These are phyloP conservation scores for Dioscorea zingiberensis DNA, from an alignment of 106 monocot species.

Conservation along the genomic window DNA sequence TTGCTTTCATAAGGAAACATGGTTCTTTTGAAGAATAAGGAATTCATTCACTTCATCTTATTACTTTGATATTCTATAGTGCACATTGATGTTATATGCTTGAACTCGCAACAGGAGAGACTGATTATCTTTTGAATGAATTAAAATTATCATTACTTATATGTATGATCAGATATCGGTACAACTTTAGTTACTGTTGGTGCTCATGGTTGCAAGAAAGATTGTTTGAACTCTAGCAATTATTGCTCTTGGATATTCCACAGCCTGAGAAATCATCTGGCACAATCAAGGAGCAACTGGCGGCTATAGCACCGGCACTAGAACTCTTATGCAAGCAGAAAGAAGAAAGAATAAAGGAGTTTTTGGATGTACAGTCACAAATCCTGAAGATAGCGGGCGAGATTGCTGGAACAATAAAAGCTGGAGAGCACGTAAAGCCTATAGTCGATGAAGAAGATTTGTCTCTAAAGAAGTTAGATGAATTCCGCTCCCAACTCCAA, in stretches of 20 bases:
- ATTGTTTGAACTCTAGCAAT: background rate
- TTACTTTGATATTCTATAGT: too few species aligned
- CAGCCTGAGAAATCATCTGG: slow-evolving; percentile 85
- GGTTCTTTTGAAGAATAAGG: too few species aligned
- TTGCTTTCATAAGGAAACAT: too few species aligned
- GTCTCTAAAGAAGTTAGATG: slow-evolving; percentile 70
- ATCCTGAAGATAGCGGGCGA: slow-evolving; percentile 66
- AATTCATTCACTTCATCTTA: too few species aligned
- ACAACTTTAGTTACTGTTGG: too few species aligned
- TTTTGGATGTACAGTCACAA: slow-evolving; percentile 64
- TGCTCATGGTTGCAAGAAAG: too few species aligned
- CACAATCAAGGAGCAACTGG: slow-evolving; percentile 94
- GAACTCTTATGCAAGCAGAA: slow-evolving; percentile 65
- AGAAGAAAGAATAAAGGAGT: slow-evolving; percentile 75
- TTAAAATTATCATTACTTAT: too few species aligned
- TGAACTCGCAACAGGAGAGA: too few species aligned
- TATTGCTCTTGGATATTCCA: background rate
- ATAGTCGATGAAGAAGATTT: slow-evolving; percentile 74
- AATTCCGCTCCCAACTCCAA: slow-evolving; percentile 65
- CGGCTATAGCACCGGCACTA: slow-evolving; percentile 66
- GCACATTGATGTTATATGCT: too few species aligned
- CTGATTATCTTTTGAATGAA: too few species aligned
- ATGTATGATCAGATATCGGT: too few species aligned
- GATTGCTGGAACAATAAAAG: slow-evolving; percentile 47
- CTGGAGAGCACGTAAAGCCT: slow-evolving; percentile 28